Base-by-base conservation (phyloP, 2,329 filamentous ascomycete species). In the Colletotrichum navitas region DNA sequence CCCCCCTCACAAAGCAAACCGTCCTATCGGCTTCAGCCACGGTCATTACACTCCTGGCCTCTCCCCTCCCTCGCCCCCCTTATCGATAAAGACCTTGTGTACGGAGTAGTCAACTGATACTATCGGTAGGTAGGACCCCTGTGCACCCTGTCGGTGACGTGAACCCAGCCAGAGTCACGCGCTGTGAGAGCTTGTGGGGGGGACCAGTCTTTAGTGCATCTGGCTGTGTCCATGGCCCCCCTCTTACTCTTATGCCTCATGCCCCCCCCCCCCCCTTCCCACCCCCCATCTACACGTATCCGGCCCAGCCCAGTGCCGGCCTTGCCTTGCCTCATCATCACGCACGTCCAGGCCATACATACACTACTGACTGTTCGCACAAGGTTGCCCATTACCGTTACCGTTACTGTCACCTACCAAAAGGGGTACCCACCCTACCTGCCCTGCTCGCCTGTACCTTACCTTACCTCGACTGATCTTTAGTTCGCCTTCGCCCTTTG, bases 141-240 rank as follows among this genome's bases (percentile, higher is more conserved):
- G 69, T 45, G n/a, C 59, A 72, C 60, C 60, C 45, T 63, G 69
- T 49, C 21, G 69, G 69, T 72, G 69, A 72, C 69, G 69, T 72
- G 69, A 72, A 69, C 52, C 29, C 65, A 39, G 59, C 65, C 54
- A 69, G 45, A 71, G 69, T 72, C 69, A 72, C 69, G 69, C 69
- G 69, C 69, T 69, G 45, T 64, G 58, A 59, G 59, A 71, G 65
- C 45, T 54, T 39, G 59, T 59, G 65, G 55, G 68, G 64, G 64
- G 65, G 65, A 39, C 49, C 65, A 71, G 54, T 63, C 65, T 47
- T 52, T 68, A 68, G 65, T 54, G 64, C 68, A 55, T 52, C 29
- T 66, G 54, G 61, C 54, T 59, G 58, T 24, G 47, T 55, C 61
- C 61, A 34, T 36, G 26, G 16, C 24, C 26, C 41, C 36, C 34